Percentiles rank a stretch among this genome's conserved stretches.
phyloP scores from a whole-genome alignment of 176 grass and related monocot genomes.

The Areca catechu region DNA sequence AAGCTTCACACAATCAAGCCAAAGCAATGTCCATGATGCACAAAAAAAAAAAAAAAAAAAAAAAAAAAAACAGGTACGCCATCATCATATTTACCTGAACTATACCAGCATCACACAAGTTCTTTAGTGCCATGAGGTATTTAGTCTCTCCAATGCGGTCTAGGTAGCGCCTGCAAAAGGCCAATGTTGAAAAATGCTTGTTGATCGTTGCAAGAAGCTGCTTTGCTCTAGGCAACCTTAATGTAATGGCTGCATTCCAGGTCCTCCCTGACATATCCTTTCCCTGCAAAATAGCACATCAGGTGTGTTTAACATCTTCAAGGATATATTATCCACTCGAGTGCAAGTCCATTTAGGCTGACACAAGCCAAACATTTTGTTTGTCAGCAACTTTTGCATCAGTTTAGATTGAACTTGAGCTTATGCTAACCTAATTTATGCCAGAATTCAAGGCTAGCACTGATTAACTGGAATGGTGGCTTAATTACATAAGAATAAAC shows the following conservation, averaged over 20 bases:
- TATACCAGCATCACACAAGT: constrained; percentile 73
- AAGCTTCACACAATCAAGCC: too few relatives aligned
- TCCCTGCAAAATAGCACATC: constrained; percentile 35
- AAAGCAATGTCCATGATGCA: too few relatives aligned
- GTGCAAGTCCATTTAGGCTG: too few relatives aligned
- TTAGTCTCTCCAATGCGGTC: constrained; percentile 89
- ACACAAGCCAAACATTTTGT: too few relatives aligned
- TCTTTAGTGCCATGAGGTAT: constrained; percentile 95
- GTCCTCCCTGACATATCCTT: constrained; percentile 85
- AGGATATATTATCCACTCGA: constrained; percentile 33
- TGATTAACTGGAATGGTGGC: too few relatives aligned
- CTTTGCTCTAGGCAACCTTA: constrained; percentile 82
- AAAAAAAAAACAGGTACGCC: not conserved
- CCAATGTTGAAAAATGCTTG: constrained; percentile 85
- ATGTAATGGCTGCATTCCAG: constrained; percentile 96
- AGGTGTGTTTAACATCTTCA: constrained; percentile 5
- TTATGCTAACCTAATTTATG: too few relatives aligned
- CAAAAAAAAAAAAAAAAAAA: too few relatives aligned
- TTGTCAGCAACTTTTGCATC: too few relatives aligned
- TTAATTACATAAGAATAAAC: too few relatives aligned
- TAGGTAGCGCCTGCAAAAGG: constrained; percentile 86
- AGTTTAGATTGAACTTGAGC: too few relatives aligned
- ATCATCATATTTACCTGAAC: constrained; percentile 50
- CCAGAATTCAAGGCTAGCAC: too few relatives aligned
- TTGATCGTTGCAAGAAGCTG: constrained; percentile 89